phyloP scores from a whole-genome alignment of 2,329 filamentous ascomycete species.

The Acephala macrosclerotiorum region DNA sequence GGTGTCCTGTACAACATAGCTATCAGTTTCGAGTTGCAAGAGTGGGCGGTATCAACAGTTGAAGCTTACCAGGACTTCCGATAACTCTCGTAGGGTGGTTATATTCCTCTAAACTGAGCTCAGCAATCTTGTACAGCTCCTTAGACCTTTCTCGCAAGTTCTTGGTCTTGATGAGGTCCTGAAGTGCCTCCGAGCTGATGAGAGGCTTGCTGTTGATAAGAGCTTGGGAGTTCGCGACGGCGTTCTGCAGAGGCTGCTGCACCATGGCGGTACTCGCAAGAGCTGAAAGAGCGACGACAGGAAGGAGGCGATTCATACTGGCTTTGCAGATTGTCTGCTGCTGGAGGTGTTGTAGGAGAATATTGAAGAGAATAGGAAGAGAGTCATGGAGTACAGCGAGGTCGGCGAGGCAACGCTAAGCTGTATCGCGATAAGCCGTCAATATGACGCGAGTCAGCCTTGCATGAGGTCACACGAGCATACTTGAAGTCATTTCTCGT shows the following conservation, averaged over 20 bases:
- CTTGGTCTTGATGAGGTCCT: conserved; percentile 61
- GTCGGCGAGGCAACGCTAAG: conserved; percentile 7
- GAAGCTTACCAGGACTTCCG: conserved; percentile 63
- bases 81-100: conserved; percentile 76
- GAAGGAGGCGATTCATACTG: conserved; percentile 30
- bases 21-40: conserved; percentile 21
- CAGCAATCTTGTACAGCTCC: conserved; percentile 67
- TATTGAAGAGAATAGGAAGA: background rate
- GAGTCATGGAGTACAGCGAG: conserved; percentile 4
- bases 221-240: conserved; percentile 30
- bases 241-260: conserved; percentile 33
- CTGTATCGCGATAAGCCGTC: background rate
- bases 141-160: conserved; percentile 66
- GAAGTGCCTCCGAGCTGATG: conserved; percentile 61
- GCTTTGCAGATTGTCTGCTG: background rate
- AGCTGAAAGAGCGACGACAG: conserved; percentile 27
- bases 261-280: conserved; percentile 26
- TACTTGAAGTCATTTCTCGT: background rate
- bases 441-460: conserved; percentile 6
- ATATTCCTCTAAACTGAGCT: conserved; percentile 65
- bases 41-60: conserved; percentile 6
- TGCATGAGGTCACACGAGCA: conserved; percentile 1
- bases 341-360: conserved; percentile 1
- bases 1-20: conserved; percentile 57
- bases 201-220: conserved; percentile 34